Percentiles rank a stretch among this genome's conserved stretches.
Evolutionary conservation across 345 rosid genomes (phyloP).

Genomic region (Aquilaria malaccensis): DNA sequence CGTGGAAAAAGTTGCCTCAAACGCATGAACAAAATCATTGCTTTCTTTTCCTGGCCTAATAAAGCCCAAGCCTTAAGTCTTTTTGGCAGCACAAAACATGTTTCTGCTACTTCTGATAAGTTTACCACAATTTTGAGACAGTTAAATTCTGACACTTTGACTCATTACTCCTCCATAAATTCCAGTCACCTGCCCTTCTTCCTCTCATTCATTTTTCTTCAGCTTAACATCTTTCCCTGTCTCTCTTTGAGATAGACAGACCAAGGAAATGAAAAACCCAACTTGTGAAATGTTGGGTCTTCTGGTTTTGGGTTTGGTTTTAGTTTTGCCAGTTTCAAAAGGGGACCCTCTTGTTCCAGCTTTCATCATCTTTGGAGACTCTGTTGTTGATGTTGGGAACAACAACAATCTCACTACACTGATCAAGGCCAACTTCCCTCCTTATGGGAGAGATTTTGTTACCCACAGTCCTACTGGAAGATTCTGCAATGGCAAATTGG

Average conservation of each 20-base stretch:
- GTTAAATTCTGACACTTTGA: slow-evolving; percentile 16
- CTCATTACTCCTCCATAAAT: slow-evolving; percentile 18
- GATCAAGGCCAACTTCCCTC: slow-evolving; percentile 78
- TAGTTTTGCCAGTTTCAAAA: slow-evolving; percentile 19
- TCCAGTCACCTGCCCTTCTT: slow-evolving; percentile 15
- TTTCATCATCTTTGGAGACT: slow-evolving; percentile 79
- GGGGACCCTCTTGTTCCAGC: slow-evolving; percentile 77
- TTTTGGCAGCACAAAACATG: slow-evolving; percentile 22
- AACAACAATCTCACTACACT: slow-evolving; percentile 61
- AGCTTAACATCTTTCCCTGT: not conserved
- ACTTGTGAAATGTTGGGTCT: slow-evolving; percentile 7
- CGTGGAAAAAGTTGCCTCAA: not conserved
- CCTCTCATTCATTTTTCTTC: slow-evolving; percentile 14
- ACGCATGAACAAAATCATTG: slow-evolving; percentile 2
- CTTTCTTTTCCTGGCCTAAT: slow-evolving; percentile 16
- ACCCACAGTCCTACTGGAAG: slow-evolving; percentile 73
- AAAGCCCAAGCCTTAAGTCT: slow-evolving; percentile 1
- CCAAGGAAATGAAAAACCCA: slow-evolving; percentile 20
- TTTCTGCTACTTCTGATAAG: slow-evolving; percentile 14
- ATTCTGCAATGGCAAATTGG: slow-evolving; percentile 85
- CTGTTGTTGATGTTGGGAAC: slow-evolving; percentile 86
- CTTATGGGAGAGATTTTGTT: slow-evolving; percentile 86
- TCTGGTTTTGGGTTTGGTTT: slow-evolving; percentile 23
- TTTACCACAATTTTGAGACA: slow-evolving; percentile 16
- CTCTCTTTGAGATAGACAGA: not conserved